These are phyloP conservation scores for Neurospora discreta DNA, from an alignment of 495 filamentous ascomycete species.

Conservation along the genomic window DNA sequence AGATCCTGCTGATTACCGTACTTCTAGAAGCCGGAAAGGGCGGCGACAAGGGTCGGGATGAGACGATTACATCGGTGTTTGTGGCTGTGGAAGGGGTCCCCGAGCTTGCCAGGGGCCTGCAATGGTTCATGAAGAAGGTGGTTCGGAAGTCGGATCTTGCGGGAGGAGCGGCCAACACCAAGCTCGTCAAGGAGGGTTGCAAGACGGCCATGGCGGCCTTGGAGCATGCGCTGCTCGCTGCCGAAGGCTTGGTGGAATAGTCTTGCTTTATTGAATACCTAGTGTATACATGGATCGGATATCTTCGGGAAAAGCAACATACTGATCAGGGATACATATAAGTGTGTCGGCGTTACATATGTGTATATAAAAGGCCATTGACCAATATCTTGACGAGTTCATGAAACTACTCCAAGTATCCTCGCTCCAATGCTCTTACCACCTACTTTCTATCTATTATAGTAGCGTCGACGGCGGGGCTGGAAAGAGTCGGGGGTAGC, in stretches of 20 bases:
- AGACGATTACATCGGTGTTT: constrained; percentile 56
- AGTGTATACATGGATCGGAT: background rate
- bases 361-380: background rate
- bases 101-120: constrained; percentile 56
- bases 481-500: background rate
- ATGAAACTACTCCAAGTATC: background rate
- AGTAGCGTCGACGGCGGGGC: background rate
- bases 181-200: constrained; percentile 60
- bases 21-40: constrained; percentile 44
- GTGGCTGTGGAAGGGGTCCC: constrained; percentile 45
- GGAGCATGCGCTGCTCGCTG: constrained; percentile 31
- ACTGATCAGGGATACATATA: background rate
- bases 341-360: no score
- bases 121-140: constrained; percentile 68
- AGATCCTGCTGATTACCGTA: constrained; percentile 64
- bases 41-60: constrained; percentile 19
- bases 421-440: background rate
- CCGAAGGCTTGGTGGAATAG: constrained; percentile 7
- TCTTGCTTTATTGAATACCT: background rate
- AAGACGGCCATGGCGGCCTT: constrained; percentile 50
- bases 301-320: background rate
- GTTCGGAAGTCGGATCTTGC: constrained; percentile 66
- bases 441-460: background rate
- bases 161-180: constrained; percentile 46
- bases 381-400: background rate